Evolutionary conservation across 2,329 filamentous ascomycete species (phyloP), one percentile per base, ranked within the genome.

Genomic region (Parascedosporium putredinis): DNA sequence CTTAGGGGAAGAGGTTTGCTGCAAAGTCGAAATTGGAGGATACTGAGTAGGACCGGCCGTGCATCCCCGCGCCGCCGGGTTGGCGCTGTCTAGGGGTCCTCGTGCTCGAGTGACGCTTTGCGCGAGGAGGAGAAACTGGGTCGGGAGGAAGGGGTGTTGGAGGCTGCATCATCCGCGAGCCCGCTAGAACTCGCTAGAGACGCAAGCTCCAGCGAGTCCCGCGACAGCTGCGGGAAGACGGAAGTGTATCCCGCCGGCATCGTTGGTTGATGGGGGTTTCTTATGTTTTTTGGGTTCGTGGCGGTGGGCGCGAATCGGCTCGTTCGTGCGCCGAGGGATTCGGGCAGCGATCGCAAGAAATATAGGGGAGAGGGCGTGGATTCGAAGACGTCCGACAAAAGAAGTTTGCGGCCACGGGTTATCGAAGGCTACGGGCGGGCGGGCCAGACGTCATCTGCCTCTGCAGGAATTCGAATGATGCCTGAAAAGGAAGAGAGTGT

Each of bases 121-220:
- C 89, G 85, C 52, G 91, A 96, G n/a, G 91, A 97, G 12, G 89
- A 87, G 59, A 90, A 81, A 58, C 88, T 91, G n/a, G 86, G 88
- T 34, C 82, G 79, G 2, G 89, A 95, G 36, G 84, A 78, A n/a
- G 76, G 71, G 16, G 55, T 52, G 44, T 84, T 79, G 9, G 75
- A 76, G 45, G 70, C 75, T 16, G 76, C 79, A 54, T 76, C 76
- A 5, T 29, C 25, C 45, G 45, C 53, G 45, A 71, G 74, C 48
- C 75, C 78, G 57, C 85, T 88, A 33, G 86, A 90, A 54, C 88
- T 95, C 53, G 91, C 93, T 55, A 98, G 81, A 49, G 90, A 96
- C 53, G 90, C 93, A 52, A 98, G 84, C 72, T 98, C 93, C 61
- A 98, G 81, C 44, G 91, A 97, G 75, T 98, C 93, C 70, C 93